A percentile compares a stretch with the other conserved stretches of the same genome.
Conservation (phyloP, 768 basidiomycete genomes). For the Mycena leptocephala region DNA sequence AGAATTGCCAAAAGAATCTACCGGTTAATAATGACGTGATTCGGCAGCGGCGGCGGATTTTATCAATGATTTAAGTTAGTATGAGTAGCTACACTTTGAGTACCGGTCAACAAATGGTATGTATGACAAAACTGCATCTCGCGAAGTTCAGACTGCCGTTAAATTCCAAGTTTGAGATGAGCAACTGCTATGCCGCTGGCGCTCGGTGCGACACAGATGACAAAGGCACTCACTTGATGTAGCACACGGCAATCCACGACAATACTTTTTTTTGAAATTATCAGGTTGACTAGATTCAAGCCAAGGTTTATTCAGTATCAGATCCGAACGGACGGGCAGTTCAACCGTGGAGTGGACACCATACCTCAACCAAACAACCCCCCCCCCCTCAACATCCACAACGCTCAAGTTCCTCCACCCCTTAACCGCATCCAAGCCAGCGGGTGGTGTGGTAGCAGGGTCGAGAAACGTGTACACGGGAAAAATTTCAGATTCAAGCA, state of each 20-base stretch:
- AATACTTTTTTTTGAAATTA: constrained; percentile 42
- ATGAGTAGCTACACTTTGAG: background rate
- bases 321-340: too few relatives aligned
- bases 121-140: too few relatives aligned
- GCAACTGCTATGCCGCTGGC: background rate
- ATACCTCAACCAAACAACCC: constrained; percentile 35
- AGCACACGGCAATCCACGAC: constrained; percentile 35
- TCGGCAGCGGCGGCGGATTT: background rate
- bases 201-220: background rate
- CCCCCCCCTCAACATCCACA: constrained; percentile 45
- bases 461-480: background rate
- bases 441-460: background rate
- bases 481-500: background rate
- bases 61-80: background rate
- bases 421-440: constrained; percentile 31
- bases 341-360: background rate
- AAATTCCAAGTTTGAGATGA: background rate
- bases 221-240: background rate
- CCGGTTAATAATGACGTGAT: background rate
- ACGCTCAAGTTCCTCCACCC: constrained; percentile 44
- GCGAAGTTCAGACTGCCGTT: too few relatives aligned
- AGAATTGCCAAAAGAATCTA: background rate
- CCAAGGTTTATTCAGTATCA: background rate
- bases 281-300: constrained; percentile 44
- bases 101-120: too few relatives aligned